Evolutionary conservation across 1,284 basidiomycete genomes (phyloP).

Genomic region (Psilocybe mexicana): DNA sequence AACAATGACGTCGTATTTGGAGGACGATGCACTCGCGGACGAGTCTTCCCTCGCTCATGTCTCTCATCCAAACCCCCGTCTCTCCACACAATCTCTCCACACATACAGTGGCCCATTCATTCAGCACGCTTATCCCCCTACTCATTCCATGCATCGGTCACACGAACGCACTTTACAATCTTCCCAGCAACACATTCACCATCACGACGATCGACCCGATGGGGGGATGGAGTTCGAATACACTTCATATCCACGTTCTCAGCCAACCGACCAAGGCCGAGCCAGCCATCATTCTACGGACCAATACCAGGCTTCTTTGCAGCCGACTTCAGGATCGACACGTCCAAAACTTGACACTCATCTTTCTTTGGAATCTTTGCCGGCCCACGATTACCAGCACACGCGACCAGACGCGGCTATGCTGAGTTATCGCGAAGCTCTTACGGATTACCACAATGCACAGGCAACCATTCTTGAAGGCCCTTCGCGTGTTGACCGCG

Average conservation of each 20-base stretch:
- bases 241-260: neutral
- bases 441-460: neutral
- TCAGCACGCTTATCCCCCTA: neutral
- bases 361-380: neutral
- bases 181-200: neutral
- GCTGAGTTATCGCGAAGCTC: neutral
- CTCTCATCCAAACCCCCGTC: neutral
- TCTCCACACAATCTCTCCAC: neutral
- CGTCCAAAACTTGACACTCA: neutral
- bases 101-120: neutral
- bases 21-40: neutral
- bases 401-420: neutral
- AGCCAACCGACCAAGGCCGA: neutral
- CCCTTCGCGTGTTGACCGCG: neutral
- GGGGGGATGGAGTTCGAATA: neutral
- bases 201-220: neutral
- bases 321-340: neutral
- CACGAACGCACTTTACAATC: neutral
- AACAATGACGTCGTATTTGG: constrained; percentile 7
- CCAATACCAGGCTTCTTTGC: neutral
- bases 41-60: neutral
- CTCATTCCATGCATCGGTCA: neutral
- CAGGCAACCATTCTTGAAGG: neutral
- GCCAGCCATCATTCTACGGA: neutral
- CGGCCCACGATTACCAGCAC: neutral